These are phyloP conservation scores for Lepidium campestre DNA, from an alignment of 441 rosid genomes.

Conservation along the genomic window DNA sequence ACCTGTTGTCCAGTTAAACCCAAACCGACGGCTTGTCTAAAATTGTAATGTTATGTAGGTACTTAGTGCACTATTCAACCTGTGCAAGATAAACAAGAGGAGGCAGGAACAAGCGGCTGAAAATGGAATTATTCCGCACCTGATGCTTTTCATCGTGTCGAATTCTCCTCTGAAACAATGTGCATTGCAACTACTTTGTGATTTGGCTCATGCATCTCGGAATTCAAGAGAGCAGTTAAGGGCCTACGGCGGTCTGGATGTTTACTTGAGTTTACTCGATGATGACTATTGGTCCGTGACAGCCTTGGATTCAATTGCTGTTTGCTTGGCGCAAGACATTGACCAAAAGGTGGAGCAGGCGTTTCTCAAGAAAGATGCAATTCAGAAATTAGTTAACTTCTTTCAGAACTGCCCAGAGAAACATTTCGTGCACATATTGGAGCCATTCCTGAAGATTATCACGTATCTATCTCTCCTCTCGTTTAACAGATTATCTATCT, in stretches of 20 bases:
- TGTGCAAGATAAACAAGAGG: conserved; percentile 98
- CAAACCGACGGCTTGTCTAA: neutral
- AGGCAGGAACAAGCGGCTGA: conserved; percentile 99
- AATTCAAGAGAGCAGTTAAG: conserved; percentile 97
- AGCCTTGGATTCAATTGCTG: conserved; percentile 96
- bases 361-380: conserved; percentile 78
- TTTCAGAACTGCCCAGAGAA: conserved; percentile 92
- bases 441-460: conserved; percentile 93
- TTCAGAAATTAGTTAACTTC: conserved; percentile 81
- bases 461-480: conserved; percentile 35
- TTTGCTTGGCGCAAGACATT: conserved; percentile 96
- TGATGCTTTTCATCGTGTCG: conserved; percentile 77
- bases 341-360: conserved; percentile 97
- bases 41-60: conserved; percentile 40
- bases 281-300: conserved; percentile 83
- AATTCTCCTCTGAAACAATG: conserved; percentile 76
- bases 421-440: conserved; percentile 93
- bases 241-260: conserved; percentile 94
- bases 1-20: neutral
- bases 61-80: conserved; percentile 85
- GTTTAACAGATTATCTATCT: neutral
- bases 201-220: conserved; percentile 99
- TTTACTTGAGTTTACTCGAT: conserved; percentile 85
- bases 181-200: conserved; percentile 89
- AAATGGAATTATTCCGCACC: conserved; percentile 95